Percentiles rank a stretch among this genome's conserved stretches.
Conservation (phyloP, 371 early-diverging fungal genomes). For the Actinomortierella ambigua region DNA sequence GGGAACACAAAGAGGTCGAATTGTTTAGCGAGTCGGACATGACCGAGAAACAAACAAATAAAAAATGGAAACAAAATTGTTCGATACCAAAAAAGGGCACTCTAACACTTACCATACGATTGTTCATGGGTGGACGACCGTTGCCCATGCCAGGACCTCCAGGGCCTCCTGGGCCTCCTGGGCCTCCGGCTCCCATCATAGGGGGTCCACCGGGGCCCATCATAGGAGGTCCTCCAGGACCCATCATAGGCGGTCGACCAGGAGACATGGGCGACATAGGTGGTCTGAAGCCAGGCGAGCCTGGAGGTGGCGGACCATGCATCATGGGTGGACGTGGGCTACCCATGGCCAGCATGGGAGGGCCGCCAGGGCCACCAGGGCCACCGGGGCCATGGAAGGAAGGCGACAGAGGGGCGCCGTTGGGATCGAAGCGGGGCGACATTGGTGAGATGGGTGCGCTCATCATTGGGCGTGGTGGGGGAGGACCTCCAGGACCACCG, state of each 20-base stretch:
- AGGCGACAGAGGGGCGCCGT: constrained; percentile 35
- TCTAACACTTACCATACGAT: constrained; percentile 27
- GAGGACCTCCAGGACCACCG: no score
- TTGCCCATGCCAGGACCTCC: constrained; percentile 9
- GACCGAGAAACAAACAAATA: not conserved
- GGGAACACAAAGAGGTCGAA: no score
- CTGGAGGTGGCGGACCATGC: constrained; percentile 7
- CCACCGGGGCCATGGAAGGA: constrained; percentile 33
- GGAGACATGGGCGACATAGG: constrained; percentile 30
- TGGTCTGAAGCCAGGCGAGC: constrained; percentile 27
- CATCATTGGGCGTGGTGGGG: no score
- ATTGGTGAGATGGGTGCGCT: constrained; percentile 11
- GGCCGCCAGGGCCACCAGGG: constrained; percentile 17
- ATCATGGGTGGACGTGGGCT: constrained; percentile 14
- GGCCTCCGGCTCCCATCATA: constrained; percentile 25
- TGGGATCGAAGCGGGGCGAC: constrained; percentile 28
- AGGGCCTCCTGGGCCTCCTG: not conserved
- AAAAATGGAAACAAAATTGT: not conserved
- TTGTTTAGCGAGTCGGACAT: not conserved
- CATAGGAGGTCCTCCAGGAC: constrained; percentile 9
- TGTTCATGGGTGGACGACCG: constrained; percentile 18
- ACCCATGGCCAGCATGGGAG: constrained; percentile 47
- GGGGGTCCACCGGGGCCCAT: constrained; percentile 21
- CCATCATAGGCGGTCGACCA: constrained; percentile 38
- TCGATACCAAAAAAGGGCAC: not conserved